Percentiles rank a stretch among this genome's conserved stretches.
These are phyloP conservation scores for Ascocoryne sarcoides DNA, from an alignment of 2,329 filamentous ascomycete genomes.

Conservation along the genomic window DNA sequence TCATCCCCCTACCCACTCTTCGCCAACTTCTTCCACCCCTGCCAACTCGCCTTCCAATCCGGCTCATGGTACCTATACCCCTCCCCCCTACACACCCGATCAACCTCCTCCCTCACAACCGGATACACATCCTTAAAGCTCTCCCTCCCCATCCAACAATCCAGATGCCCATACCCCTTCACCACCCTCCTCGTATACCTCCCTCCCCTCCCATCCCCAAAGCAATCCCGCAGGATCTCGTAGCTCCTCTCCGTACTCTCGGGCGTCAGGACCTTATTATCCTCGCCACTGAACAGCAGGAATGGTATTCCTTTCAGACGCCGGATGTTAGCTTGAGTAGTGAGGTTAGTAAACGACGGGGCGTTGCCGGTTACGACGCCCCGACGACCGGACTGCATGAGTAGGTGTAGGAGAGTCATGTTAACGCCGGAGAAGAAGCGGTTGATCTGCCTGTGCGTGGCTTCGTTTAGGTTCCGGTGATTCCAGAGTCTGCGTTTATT, in stretches of 20 bases:
- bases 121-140: constrained; percentile 53
- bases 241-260: constrained; percentile 46
- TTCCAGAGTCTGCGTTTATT: constrained; percentile 45
- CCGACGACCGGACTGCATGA: constrained; percentile 46
- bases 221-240: constrained; percentile 42
- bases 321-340: constrained; percentile 40
- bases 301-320: constrained; percentile 45
- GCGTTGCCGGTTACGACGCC: constrained; percentile 45
- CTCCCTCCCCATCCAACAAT: constrained; percentile 53
- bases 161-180: constrained; percentile 50
- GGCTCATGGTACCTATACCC: constrained; percentile 20
- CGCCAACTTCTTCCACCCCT: constrained; percentile 8
- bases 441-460: constrained; percentile 53
- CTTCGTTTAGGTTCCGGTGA: constrained; percentile 56
- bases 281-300: constrained; percentile 45
- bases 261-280: constrained; percentile 48
- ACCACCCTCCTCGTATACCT: constrained; percentile 45
- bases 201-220: constrained; percentile 34
- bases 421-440: constrained; percentile 54
- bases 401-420: constrained; percentile 46
- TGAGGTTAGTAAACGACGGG: constrained; percentile 39
- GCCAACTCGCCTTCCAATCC: constrained; percentile 19
- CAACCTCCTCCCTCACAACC: constrained; percentile 44
- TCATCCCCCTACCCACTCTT: constrained; percentile 1
- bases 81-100: constrained; percentile 35